A percentile compares a stretch with the other conserved stretches of the same genome.
Conservation (phyloP, 2,329 filamentous ascomycete species). For the Trichoderma sp. region DNA sequence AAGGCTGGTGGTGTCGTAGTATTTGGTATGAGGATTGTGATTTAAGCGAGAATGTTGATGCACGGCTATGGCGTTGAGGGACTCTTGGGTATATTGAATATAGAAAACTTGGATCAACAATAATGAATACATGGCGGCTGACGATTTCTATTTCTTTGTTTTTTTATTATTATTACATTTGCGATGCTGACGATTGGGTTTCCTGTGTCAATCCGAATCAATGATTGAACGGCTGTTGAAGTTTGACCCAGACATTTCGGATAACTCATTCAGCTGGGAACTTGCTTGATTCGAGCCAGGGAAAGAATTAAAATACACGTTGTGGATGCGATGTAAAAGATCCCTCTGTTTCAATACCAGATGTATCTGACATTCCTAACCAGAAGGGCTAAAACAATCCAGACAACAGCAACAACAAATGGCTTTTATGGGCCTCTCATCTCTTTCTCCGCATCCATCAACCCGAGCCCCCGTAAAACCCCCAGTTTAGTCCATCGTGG, state of each 20-base stretch:
- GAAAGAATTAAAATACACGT: neutral
- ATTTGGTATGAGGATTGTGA: neutral
- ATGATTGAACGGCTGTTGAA: neutral
- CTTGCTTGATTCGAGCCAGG: neutral
- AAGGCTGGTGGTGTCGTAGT: neutral
- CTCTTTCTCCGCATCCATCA: neutral
- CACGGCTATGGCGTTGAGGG: constrained; percentile 2
- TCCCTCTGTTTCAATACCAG: no score
- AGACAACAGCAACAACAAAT: neutral
- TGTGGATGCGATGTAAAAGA: neutral
- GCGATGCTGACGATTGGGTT: neutral
- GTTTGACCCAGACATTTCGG: neutral
- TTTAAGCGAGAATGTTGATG: constrained; percentile 4
- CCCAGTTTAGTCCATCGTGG: neutral
- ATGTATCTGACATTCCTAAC: neutral
- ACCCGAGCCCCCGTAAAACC: neutral
- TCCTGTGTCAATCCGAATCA: neutral
- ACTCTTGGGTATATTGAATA: neutral
- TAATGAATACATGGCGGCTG: neutral
- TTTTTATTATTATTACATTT: no score
- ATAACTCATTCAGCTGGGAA: neutral
- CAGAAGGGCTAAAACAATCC: neutral
- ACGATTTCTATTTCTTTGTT: neutral
- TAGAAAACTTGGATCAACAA: neutral
- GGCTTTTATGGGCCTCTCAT: neutral